A percentile compares a stretch with the other conserved stretches of the same genome.
Evolutionary conservation across 176 grass and related monocot genomes (phyloP).

Genomic region (Bothriochloa decipiens): DNA sequence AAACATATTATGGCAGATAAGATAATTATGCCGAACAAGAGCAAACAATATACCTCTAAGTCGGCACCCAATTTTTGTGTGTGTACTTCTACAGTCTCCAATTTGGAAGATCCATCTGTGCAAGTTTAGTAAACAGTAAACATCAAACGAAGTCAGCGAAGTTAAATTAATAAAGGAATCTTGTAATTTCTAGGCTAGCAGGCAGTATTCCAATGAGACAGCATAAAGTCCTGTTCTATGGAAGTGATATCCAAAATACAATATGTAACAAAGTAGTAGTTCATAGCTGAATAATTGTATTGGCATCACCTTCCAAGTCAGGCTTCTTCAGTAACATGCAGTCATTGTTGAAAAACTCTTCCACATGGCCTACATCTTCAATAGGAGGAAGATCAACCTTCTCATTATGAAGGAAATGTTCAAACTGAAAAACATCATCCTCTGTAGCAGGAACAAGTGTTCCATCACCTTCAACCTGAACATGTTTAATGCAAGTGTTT

Average conservation of each 20-base stretch:
- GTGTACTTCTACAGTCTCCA: conserved; percentile 48
- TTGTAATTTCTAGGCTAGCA: conserved; percentile 23
- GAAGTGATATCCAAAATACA: conserved; percentile 41
- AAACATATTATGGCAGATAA: conserved; percentile 21
- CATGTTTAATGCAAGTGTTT: conserved; percentile 30
- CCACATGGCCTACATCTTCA: conserved; percentile 55
- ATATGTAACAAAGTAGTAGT: conserved; percentile 6
- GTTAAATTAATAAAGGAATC: conserved; percentile 35
- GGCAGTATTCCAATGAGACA: background rate
- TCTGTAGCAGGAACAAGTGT: conserved; percentile 94
- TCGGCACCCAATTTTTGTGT: conserved; percentile 46
- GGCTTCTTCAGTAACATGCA: conserved; percentile 50
- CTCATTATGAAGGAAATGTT: conserved; percentile 71
- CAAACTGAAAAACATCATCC: conserved; percentile 90
- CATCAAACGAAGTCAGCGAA: background rate
- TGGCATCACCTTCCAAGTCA: conserved; percentile 63
- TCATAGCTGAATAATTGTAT: conserved; percentile 29
- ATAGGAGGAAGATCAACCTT: conserved; percentile 64
- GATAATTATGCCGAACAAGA: conserved; percentile 42
- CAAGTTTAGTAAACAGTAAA: conserved; percentile 28
- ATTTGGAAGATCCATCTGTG: conserved; percentile 50
- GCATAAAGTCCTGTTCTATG: conserved; percentile 21
- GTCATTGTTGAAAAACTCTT: conserved; percentile 58
- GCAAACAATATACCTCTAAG: conserved; percentile 64
- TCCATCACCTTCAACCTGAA: conserved; percentile 97